Base-by-base conservation (phyloP, 768 basidiomycete genomes). In the Boletus tomentosulus region DNA sequence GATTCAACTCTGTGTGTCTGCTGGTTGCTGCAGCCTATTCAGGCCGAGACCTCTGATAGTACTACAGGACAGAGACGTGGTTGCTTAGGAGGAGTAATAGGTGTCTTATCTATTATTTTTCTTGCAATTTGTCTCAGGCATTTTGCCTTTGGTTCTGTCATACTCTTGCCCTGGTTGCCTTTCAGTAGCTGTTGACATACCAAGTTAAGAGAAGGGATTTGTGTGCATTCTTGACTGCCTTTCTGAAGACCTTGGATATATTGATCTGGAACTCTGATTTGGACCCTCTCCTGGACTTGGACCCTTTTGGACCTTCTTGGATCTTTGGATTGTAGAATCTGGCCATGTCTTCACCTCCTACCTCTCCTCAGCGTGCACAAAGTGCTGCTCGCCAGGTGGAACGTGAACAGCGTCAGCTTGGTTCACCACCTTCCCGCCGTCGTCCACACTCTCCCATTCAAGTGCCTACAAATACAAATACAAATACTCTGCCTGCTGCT, bases 1-100 rank as follows among this genome's bases (percentile, higher is more conserved):
- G 55, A 57, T 49, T 49, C 48, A 54, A 57, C 52, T 57, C 56
- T 57, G 37, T 46, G 52, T 57, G 49, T 55, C 6, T 25, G 35
- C 56, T 46, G 48, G 52, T 57, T 50, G 56, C 15, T 16, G 27
- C 27, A 24, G 16, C 37, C 48, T 50, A 2, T 30, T 27, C 8
- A 11, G 19, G 37, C 24, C 16, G 19, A 30, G 46, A 48, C 28
- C 51, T 53, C 55, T 53, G 46, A 53, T 44, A 6, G 2, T 15
- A 53, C 46, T 37, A 56, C 43, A 49, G 52, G 12, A 24, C n/a
- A 16, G 37, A 57, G 56, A 49, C 35, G 13, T 43, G 27, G 37
- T 47, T 48, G 51, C 13, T 30, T 41, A 41, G 8, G 11, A 6
- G 27, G 22, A 24, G 25, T 12, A 35, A 15, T 19, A 19, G 22